Base-by-base conservation (phyloP, 2,329 filamentous ascomycete genomes). In the Phoma sp. region DNA sequence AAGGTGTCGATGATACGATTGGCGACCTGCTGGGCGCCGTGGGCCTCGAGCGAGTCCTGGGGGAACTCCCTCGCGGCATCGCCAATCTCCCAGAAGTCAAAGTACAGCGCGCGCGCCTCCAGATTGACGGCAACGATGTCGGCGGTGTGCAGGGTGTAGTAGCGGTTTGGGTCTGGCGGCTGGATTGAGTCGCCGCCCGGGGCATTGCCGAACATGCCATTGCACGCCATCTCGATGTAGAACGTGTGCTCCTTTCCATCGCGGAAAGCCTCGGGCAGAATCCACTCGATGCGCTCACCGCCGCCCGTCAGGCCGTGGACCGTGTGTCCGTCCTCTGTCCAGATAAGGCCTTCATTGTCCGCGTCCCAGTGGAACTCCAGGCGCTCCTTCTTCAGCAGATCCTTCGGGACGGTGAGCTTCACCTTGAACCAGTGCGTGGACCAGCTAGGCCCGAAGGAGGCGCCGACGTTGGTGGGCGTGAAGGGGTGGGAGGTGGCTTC, bases 211-310 rank as follows among this genome's bases (percentile, higher is more conserved):
- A 98, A 98, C 93, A 98, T 98, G 75, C 89, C 88, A 75, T 99
- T 99, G 78, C 95, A 98, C 19, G 95, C 95, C 91, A 98, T 96
- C 79, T 99, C 95, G 62, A 99, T 88, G 75, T 97, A 99, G 68
- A 99, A 90, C 17, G 84, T 86, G 74, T 98, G 93, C 68, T 92
- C 85, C 73, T 94, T 87, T 48, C 92, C 93, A 74, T 96, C 91
- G 58, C 90, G 85, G 78, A 90, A 96, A 15, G 81, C 81, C 45
- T 91, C 81, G 8, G 95, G 94, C 39, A 99, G 82, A 56, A 96
- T 86, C 93, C 94, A 99, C 76, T 98, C 92, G 15, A 88, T 84
- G 49, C 95, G 85, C 70, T 99, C 95, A 36, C 91, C 91, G 51
- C 89, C 89, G 17, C 95, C 95, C 0, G 93, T 97, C 67, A 99